Evolutionary conservation across 1,139 yeast species (phyloP).

Genomic region (Candida sojae): DNA sequence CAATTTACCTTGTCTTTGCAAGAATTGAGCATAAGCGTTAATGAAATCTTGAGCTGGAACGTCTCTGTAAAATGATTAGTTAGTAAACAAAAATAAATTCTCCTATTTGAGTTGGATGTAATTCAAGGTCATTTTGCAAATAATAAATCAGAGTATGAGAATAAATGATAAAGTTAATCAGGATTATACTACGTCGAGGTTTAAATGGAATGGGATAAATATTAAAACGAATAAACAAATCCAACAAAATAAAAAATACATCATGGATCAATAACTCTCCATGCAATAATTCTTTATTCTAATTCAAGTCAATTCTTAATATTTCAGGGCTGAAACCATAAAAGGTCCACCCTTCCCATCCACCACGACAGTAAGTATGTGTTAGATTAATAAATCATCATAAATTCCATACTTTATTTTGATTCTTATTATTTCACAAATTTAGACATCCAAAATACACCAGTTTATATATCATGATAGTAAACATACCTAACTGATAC

Average conservation of each 20-base stretch:
- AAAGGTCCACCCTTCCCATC: constrained; percentile 23
- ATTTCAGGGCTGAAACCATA: constrained; percentile 5
- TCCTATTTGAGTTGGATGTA: background rate
- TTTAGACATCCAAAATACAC: background rate
- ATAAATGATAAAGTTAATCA: too few species aligned
- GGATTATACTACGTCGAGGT: too few species aligned
- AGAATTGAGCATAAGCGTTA: constrained; percentile 99
- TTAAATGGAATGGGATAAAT: too few species aligned
- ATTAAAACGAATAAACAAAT: background rate
- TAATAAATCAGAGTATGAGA: background rate
- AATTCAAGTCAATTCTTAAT: background rate
- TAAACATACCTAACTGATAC: constrained; percentile 92
- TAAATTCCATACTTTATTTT: constrained; percentile 1
- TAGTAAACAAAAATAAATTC: constrained; percentile 22
- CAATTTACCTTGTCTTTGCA: constrained; percentile 99
- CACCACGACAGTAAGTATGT: constrained; percentile 29
- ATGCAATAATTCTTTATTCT: too few species aligned
- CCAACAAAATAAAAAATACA: background rate
- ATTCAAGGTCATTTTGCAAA: background rate
- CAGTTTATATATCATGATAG: constrained; percentile 12
- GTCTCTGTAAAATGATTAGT: constrained; percentile 64
- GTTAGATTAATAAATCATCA: background rate
- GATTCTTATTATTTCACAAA: constrained; percentile 1
- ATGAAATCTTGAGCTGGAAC: constrained; percentile 99
- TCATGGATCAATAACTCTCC: background rate